These are phyloP conservation scores for Euphorbia lathyris DNA, from an alignment of 345 rosid genomes.

Conservation along the genomic window DNA sequence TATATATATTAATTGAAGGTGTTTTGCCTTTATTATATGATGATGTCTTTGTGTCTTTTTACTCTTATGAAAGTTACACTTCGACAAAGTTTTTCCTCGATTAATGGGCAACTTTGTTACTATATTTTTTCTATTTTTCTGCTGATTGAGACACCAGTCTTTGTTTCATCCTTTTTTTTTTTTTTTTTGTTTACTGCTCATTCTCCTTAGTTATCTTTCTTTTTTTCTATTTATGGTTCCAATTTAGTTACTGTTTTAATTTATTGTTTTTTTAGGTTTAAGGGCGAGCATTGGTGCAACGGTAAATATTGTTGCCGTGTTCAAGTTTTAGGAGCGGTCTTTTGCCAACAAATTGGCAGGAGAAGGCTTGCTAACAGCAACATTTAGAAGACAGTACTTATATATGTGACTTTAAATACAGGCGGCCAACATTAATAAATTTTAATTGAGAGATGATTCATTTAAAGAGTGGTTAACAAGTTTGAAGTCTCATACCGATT, in stretches of 20 bases:
- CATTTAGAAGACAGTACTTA: too few relatives aligned
- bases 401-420: too few relatives aligned
- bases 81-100: conserved; percentile 38
- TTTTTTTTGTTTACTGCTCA: conserved; percentile 28
- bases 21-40: conserved; percentile 14
- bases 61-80: conserved; percentile 37
- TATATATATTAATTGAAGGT: conserved; percentile 23
- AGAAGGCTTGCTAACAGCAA: too few relatives aligned
- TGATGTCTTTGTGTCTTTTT: conserved; percentile 27
- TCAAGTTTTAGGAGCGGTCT: too few relatives aligned
- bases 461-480: too few relatives aligned
- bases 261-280: not conserved
- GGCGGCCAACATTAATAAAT: too few relatives aligned
- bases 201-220: conserved; percentile 22
- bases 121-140: conserved; percentile 5
- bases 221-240: conserved; percentile 26
- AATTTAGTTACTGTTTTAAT: conserved; percentile 36
- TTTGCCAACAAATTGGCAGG: too few relatives aligned
- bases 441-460: too few relatives aligned
- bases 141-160: conserved; percentile 9
- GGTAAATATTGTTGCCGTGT: too few relatives aligned
- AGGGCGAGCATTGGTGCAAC: too few relatives aligned
- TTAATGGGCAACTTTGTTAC: conserved; percentile 27
- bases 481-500: too few relatives aligned
- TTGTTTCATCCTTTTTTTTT: conserved; percentile 8